These are phyloP conservation scores for Nothophytophthora sp. DNA, from an alignment of 352 stramenopile species.

Conservation along the genomic window DNA sequence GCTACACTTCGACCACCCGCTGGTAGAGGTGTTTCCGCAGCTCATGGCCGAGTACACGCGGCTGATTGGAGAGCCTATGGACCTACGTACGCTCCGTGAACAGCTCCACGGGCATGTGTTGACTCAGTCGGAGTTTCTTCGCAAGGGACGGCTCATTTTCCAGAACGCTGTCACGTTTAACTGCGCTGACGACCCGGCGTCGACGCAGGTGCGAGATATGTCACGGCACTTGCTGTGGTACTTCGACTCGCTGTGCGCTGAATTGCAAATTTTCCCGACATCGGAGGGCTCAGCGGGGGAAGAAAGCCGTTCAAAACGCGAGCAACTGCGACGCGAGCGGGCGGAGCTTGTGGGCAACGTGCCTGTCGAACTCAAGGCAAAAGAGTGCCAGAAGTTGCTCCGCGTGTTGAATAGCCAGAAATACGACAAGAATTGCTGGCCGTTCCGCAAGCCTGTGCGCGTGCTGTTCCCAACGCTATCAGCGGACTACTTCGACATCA, in stretches of 20 bases:
- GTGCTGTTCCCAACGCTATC: conserved; percentile 75
- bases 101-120: conserved; percentile 61
- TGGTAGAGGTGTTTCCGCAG: conserved; percentile 79
- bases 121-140: conserved; percentile 54
- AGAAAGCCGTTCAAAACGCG: conserved; percentile 33
- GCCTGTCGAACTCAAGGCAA: conserved; percentile 77
- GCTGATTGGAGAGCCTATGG: conserved; percentile 80
- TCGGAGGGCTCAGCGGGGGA: conserved; percentile 20
- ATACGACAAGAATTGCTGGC: conserved; percentile 87
- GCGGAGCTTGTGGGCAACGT: conserved; percentile 49
- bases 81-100: conserved; percentile 72
- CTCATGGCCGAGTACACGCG: conserved; percentile 59
- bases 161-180: conserved; percentile 87
- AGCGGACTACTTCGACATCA: conserved; percentile 79
- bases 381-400: conserved; percentile 80
- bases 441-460: conserved; percentile 77
- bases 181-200: conserved; percentile 66
- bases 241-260: conserved; percentile 81
- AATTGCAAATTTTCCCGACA: conserved; percentile 42
- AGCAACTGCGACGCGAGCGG: conserved; percentile 55
- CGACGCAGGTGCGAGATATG: conserved; percentile 81
- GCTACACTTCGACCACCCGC: conserved; percentile 77
- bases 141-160: conserved; percentile 77
- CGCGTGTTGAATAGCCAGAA: conserved; percentile 86
- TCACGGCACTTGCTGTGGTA: conserved; percentile 81